Evolutionary conservation across 768 basidiomycete genomes (phyloP), one percentile per base, ranked within the genome.

Genomic region (Russula sp.): DNA sequence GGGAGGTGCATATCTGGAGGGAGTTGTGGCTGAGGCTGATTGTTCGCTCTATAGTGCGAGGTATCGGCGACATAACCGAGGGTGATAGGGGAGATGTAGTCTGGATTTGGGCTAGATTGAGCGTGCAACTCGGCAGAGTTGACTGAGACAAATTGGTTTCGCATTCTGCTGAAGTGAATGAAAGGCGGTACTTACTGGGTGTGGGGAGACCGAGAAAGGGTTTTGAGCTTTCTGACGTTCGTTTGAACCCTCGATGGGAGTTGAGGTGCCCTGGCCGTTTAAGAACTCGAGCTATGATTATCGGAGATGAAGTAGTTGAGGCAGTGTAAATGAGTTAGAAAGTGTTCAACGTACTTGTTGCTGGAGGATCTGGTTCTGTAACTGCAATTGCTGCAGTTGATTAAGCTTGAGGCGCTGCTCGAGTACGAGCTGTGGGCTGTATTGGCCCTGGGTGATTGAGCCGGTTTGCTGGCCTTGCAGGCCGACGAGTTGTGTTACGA

Each of bases 301-400:
- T 42, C 49, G 34, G 57, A 44, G 52, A 53, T 55, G 54, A 57
- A 49, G 48, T 16, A 20, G 44, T 44, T 20, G 30, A 49, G 18
- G 32, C 22, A 28, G 56, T 32, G 58, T 38, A 46, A 68, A 32
- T 32, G 16, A 13, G 16, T 4, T 32, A 11, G 6, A 60, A 22
- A 40, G 30, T 6, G 54, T 46, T 24, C 55, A 57, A 72, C 83
- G 66, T 62, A 88, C 92, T 86, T 94, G 92, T 72, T 94, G 92
- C 71, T 94, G 92, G 64, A 93, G 90, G 64, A 92, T 89, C 78
- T 92, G 88, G 62, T 86, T 86, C 71, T 94, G 90, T 14, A 88
- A 78, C 72, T 89, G 89, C 10, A 89, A 78, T 72, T 89, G 86
- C 66, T 89, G 91, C 3, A 93, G 78, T 73, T 90, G 89, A 2